Conservation (phyloP, 129 eudicot species). For the Chrysanthemum lavandulifolium region DNA sequence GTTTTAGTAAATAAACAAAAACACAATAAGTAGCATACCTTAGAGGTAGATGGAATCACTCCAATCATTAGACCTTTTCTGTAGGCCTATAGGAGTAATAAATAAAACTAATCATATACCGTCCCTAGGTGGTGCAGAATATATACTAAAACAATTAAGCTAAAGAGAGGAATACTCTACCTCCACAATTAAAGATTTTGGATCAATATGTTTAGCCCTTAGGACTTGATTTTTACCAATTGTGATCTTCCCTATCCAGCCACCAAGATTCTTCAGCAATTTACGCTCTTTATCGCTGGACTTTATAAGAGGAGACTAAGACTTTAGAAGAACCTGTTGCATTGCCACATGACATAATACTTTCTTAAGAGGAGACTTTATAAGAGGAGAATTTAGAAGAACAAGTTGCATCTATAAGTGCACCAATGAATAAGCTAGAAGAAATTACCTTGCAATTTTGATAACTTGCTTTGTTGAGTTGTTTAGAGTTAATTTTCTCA, state of each 20-base stretch:
- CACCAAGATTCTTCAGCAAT: constrained; percentile 76
- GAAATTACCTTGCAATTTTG: constrained; percentile 75
- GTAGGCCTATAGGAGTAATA: constrained; percentile 46
- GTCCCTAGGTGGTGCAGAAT: not conserved
- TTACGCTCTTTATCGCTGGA: constrained; percentile 71
- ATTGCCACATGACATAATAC: constrained; percentile 1
- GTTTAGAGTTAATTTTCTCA: constrained; percentile 54
- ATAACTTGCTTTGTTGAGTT: constrained; percentile 50
- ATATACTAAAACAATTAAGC: not conserved
- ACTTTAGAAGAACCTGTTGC: constrained; percentile 68
- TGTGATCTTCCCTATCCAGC: constrained; percentile 87
- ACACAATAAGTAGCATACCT: constrained; percentile 35
- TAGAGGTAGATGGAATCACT: constrained; percentile 59
- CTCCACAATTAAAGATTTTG: constrained; percentile 70
- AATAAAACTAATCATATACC: constrained; percentile 6
- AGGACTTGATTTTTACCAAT: constrained; percentile 69
- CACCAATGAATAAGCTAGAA: constrained; percentile 2
- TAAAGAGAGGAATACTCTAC: constrained; percentile 24
- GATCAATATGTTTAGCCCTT: constrained; percentile 68
- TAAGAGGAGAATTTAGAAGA: not conserved
- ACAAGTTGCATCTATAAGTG: not conserved
- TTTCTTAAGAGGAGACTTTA: not conserved
- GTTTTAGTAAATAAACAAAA: not conserved
- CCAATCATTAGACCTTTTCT: constrained; percentile 51
- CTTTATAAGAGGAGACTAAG: constrained; percentile 55